A percentile compares a stretch with the other conserved stretches of the same genome.
These are phyloP conservation scores for Podila minutissima DNA, from an alignment of 192 early-diverging fungal species.

Conservation along the genomic window DNA sequence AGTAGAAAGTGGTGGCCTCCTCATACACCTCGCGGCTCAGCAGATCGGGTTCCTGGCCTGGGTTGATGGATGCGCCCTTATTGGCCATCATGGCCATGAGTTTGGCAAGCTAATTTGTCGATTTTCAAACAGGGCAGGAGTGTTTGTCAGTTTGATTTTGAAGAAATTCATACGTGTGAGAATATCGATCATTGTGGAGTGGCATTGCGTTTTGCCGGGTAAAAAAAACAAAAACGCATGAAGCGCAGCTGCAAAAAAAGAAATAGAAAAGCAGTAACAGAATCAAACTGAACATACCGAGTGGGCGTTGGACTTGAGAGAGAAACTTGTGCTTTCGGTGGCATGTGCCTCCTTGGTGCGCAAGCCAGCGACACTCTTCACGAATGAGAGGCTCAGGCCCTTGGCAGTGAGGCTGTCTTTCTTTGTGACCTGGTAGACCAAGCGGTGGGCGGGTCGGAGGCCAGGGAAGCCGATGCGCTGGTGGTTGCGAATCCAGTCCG, in stretches of 20 bases:
- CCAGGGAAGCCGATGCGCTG: neutral
- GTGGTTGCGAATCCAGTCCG: conserved; percentile 24
- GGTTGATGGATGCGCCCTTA: conserved; percentile 45
- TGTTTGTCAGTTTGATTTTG: too few species aligned
- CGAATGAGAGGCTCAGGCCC: neutral
- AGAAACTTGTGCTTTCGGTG: conserved; percentile 47
- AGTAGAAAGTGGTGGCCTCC: conserved; percentile 27
- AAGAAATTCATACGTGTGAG: neutral
- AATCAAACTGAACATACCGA: conserved; percentile 20
- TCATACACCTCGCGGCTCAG: conserved; percentile 12
- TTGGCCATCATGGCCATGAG: conserved; percentile 49
- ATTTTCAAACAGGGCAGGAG: neutral
- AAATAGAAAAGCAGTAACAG: neutral
- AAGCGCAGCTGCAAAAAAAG: neutral
- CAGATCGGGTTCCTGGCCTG: conserved; percentile 34
- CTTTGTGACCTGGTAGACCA: neutral
- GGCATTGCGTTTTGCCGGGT: neutral
- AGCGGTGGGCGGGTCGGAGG: neutral
- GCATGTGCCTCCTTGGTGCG: conserved; percentile 40
- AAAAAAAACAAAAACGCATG: neutral
- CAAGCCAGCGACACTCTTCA: neutral
- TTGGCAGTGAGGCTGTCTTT: neutral
- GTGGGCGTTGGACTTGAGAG: conserved; percentile 48
- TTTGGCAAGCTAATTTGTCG: conserved; percentile 22
- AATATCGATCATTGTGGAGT: neutral